Percentiles rank a stretch among this genome's conserved stretches.
Conservation (phyloP, 2,329 filamentous ascomycete species). For the Rutstroemia sp. region DNA sequence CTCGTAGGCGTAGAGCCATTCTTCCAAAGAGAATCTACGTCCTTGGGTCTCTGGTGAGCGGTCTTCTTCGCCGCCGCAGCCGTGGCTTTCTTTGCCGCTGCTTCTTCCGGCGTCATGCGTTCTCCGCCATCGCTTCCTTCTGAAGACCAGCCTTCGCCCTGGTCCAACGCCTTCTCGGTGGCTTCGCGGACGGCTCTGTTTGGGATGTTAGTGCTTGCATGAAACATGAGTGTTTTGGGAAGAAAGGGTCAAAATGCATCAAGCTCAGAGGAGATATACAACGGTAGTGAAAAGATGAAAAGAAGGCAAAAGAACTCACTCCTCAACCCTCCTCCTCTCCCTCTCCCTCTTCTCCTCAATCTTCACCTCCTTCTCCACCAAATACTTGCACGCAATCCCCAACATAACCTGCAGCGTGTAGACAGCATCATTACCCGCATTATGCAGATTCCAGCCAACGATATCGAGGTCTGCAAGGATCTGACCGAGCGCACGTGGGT, state of each 20-base stretch:
- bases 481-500: slow-evolving; percentile 48
- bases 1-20: background rate
- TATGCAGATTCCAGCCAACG: slow-evolving; percentile 62
- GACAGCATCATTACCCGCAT: slow-evolving; percentile 78
- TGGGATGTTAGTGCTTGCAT: background rate
- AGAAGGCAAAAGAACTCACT: slow-evolving; percentile 16
- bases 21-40: background rate
- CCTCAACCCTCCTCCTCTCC: slow-evolving; percentile 12
- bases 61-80: background rate
- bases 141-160: slow-evolving; percentile 7
- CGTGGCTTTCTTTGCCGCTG: background rate
- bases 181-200: slow-evolving; percentile 5
- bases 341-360: slow-evolving; percentile 13
- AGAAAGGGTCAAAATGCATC: too few relatives aligned
- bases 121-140: slow-evolving; percentile 9
- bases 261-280: too few relatives aligned
- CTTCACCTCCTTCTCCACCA: slow-evolving; percentile 15
- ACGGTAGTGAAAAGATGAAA: too few relatives aligned
- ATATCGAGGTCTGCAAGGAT: slow-evolving; percentile 62
- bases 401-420: slow-evolving; percentile 73
- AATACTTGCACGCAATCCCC: slow-evolving; percentile 42
- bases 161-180: background rate
- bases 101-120: background rate
- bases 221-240: too few relatives aligned
- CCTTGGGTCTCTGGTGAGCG: background rate